phyloP scores from a whole-genome alignment of 208 protist species.

The Porcisia hertigi region DNA sequence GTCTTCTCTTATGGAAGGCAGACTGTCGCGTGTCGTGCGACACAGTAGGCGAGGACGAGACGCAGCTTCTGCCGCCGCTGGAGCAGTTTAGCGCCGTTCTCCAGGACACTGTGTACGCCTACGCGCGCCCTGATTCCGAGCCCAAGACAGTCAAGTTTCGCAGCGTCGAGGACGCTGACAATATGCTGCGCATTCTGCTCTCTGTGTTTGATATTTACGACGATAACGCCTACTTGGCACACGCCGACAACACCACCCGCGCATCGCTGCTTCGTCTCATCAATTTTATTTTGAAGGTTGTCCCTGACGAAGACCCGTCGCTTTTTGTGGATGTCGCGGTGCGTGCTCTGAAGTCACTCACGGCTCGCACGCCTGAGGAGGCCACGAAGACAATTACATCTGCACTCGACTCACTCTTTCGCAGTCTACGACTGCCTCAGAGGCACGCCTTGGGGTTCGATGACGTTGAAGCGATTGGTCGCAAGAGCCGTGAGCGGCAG shows the following conservation, averaged over 20 bases:
- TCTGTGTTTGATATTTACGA: conserved; percentile 87
- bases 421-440: conserved; percentile 78
- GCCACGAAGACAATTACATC: conserved; percentile 72
- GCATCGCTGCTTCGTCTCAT: conserved; percentile 68
- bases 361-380: conserved; percentile 80
- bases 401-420: conserved; percentile 82
- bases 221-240: conserved; percentile 84
- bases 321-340: conserved; percentile 86
- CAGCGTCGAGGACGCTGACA: conserved; percentile 79
- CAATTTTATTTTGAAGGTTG: conserved; percentile 85
- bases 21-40: conserved; percentile 63
- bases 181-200: conserved; percentile 84
- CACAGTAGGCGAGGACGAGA: conserved; percentile 58
- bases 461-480: conserved; percentile 86
- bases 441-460: conserved; percentile 81
- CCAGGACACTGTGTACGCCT: conserved; percentile 85
- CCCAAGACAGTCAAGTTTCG: conserved; percentile 78
- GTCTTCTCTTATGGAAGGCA: conserved; percentile 78
- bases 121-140: conserved; percentile 69
- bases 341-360: conserved; percentile 72
- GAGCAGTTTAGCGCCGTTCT: conserved; percentile 73
- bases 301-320: conserved; percentile 86
- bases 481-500: conserved; percentile 84
- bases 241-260: conserved; percentile 89
- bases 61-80: conserved; percentile 66